phyloP scores from a whole-genome alignment of 2,329 filamentous ascomycete species.

The Monilinia vaccinii-corymbosi region DNA sequence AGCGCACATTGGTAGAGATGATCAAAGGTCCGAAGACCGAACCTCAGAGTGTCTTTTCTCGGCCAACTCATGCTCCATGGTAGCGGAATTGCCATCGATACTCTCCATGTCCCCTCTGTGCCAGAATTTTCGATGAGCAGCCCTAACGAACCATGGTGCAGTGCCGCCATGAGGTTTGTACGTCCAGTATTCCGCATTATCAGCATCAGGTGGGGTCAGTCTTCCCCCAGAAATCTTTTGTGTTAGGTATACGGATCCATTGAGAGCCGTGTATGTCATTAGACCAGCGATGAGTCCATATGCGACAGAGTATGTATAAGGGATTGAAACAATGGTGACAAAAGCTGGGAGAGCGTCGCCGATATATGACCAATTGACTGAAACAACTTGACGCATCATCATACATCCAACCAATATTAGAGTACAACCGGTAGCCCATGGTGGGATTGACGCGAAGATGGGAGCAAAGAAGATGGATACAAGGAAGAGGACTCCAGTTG shows the following conservation, averaged over 20 bases:
- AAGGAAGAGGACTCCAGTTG: conserved; percentile 61
- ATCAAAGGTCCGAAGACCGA: conserved; percentile 2
- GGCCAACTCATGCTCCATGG: conserved; percentile 6
- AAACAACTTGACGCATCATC: conserved; percentile 67
- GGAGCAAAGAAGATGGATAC: conserved; percentile 67
- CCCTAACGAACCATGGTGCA: conserved; percentile 45
- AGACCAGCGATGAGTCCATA: conserved; percentile 65
- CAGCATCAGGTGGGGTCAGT: conserved; percentile 43
- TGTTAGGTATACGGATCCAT: conserved; percentile 42
- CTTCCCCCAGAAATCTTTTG: conserved; percentile 38
- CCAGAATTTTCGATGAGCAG: conserved; percentile 21
- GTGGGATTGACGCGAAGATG: conserved; percentile 67
- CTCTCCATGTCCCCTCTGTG: conserved; percentile 4
- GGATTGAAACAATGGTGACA: conserved; percentile 65
- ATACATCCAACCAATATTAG: conserved; percentile 65
- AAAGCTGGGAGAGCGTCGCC: conserved; percentile 70
- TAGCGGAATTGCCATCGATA: conserved; percentile 7
- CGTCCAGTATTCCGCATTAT: conserved; percentile 46
- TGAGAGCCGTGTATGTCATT: conserved; percentile 45
- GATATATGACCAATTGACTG: conserved; percentile 69
- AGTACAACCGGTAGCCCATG: conserved; percentile 69
- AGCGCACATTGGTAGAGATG: not conserved
- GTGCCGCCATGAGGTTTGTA: conserved; percentile 40
- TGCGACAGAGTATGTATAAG: conserved; percentile 70
- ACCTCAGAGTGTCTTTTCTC: conserved; percentile 7